phyloP scores from a whole-genome alignment of 768 basidiomycete species.

The Termitomyces sp. region DNA sequence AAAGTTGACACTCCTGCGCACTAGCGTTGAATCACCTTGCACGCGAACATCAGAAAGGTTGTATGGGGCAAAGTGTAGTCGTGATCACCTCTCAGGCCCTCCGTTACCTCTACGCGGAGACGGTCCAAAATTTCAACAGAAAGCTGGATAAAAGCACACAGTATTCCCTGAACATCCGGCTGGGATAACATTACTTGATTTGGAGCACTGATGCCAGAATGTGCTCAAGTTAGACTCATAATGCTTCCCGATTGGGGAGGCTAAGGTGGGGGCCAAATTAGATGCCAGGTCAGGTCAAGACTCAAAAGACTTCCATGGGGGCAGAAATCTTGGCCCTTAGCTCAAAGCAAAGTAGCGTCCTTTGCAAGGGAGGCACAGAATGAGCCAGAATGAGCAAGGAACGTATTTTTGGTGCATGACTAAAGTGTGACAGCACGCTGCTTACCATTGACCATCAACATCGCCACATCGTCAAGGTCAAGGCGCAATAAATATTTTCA shows the following conservation, averaged over 20 bases:
- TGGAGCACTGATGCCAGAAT: background rate
- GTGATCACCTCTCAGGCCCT: no score
- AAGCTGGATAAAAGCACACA: background rate
- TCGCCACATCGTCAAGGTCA: no score
- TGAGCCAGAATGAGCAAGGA: no score
- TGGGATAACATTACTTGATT: background rate
- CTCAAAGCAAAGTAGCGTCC: background rate
- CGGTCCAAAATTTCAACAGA: background rate
- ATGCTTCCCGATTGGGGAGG: background rate
- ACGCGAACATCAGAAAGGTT: background rate
- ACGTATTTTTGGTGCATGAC: no score
- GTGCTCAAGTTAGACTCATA: background rate
- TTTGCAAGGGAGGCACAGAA: no score
- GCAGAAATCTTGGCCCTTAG: background rate
- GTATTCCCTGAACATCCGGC: background rate
- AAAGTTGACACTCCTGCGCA: background rate
- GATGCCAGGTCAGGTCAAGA: background rate
- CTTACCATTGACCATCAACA: no score
- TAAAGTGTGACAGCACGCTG: no score
- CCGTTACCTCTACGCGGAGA: no score
- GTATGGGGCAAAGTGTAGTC: no score
- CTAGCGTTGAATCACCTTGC: background rate
- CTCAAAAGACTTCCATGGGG: background rate
- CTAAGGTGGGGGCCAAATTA: background rate
- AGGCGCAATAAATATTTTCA: no score